Evolutionary conservation across 1,284 basidiomycete species (phyloP).

Genomic region (Rhodotorula sp.): DNA sequence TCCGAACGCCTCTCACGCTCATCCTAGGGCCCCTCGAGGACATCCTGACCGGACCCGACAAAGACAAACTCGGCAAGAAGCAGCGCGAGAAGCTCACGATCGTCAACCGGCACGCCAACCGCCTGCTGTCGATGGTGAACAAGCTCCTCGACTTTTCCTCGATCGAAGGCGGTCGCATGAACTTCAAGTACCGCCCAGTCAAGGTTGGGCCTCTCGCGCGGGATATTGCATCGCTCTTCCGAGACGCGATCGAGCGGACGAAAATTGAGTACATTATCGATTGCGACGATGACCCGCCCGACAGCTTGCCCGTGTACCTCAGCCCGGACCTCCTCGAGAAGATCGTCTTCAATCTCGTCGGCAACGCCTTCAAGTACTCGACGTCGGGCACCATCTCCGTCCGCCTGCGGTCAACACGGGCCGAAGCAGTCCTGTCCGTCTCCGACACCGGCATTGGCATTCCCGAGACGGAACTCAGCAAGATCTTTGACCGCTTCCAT

Average conservation of each 20-base stretch:
- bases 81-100: constrained; percentile 46
- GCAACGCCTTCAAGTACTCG: constrained; percentile 48
- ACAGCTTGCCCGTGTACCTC: constrained; percentile 48
- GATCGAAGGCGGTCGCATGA: constrained; percentile 44
- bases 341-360: constrained; percentile 49
- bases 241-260: constrained; percentile 45
- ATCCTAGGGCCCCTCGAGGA: constrained; percentile 46
- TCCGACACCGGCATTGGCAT: constrained; percentile 52
- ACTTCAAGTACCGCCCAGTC: constrained; percentile 49
- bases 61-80: constrained; percentile 43
- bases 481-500: constrained; percentile 50
- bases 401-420: constrained; percentile 23
- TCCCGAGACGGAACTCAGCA: constrained; percentile 45
- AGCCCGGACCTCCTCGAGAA: constrained; percentile 53
- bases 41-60: constrained; percentile 36
- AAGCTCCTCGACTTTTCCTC: constrained; percentile 42
- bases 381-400: constrained; percentile 38
- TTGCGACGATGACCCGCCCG: constrained; percentile 46
- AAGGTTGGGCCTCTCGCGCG: constrained; percentile 50
- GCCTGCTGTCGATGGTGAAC: constrained; percentile 34
- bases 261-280: constrained; percentile 49
- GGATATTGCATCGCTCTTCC: constrained; percentile 52
- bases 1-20: constrained; percentile 51
- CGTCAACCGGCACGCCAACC: constrained; percentile 32
- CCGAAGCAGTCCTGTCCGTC: constrained; percentile 44